Conservation (phyloP, 495 filamentous ascomycete genomes). For the Aspergillus carlsbadensis region DNA sequence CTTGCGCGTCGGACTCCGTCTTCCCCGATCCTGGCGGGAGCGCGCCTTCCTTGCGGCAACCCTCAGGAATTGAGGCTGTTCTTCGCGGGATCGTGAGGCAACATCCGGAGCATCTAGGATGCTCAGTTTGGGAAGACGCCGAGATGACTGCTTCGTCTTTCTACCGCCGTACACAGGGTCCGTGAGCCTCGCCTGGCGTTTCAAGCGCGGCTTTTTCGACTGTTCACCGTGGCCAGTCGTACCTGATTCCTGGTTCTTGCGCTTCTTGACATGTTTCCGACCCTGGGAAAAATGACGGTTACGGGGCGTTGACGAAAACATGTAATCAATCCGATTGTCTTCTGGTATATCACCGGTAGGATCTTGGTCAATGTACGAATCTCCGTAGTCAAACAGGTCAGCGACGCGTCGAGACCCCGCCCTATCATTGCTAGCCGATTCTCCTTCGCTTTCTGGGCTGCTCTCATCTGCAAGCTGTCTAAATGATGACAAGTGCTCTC, state of each 20-base stretch:
- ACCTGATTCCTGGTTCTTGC: constrained; percentile 20
- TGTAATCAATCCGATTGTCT: constrained; percentile 59
- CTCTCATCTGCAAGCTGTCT: constrained; percentile 51
- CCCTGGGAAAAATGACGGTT: constrained; percentile 21
- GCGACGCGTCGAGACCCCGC: constrained; percentile 9
- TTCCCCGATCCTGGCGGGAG: constrained; percentile 59
- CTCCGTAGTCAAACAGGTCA: constrained; percentile 20
- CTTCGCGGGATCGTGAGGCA: constrained; percentile 21
- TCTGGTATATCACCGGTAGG: constrained; percentile 47
- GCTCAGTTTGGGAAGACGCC: constrained; percentile 53
- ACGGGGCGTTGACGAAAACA: constrained; percentile 43
- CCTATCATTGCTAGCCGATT: constrained; percentile 23
- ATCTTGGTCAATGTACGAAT: constrained; percentile 26
- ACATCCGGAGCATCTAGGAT: constrained; percentile 69
- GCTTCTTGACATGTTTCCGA: constrained; percentile 43
- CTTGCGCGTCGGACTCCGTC: constrained; percentile 74
- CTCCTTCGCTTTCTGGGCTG: constrained; percentile 46
- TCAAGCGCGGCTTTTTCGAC: constrained; percentile 27
- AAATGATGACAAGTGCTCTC: constrained; percentile 24
- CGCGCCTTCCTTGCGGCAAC: constrained; percentile 73
- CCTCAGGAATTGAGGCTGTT: constrained; percentile 69
- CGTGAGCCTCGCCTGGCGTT: constrained; percentile 34
- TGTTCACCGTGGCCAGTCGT: constrained; percentile 14
- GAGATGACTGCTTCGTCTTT: constrained; percentile 25
- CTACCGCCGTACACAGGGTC: constrained; percentile 32